Evolutionary conservation across 805 yeast genomes (phyloP).

Genomic region (Candida ficus): DNA sequence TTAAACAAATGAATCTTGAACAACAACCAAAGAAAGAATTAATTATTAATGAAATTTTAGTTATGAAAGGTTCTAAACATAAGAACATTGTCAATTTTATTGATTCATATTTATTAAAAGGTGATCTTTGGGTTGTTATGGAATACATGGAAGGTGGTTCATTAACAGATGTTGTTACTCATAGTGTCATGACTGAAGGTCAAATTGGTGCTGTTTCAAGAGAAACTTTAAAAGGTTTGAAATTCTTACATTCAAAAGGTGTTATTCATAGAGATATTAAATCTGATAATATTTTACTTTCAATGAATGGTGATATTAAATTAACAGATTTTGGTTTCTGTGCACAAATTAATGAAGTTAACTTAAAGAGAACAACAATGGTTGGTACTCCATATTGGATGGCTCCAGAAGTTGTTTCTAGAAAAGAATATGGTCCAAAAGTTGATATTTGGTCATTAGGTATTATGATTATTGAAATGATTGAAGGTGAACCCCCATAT

Average conservation of each 20-base stretch:
- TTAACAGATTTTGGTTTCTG: constrained; percentile 96
- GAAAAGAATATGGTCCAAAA: constrained; percentile 93
- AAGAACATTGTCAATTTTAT: constrained; percentile 91
- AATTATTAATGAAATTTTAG: constrained; percentile 90
- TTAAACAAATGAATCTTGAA: constrained; percentile 92
- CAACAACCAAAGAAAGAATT: constrained; percentile 94
- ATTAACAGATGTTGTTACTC: constrained; percentile 90
- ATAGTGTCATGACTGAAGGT: constrained; percentile 81
- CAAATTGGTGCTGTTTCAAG: constrained; percentile 94
- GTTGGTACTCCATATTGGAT: constrained; percentile 99
- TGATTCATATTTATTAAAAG: constrained; percentile 72
- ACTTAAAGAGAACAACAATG: constrained; percentile 91
- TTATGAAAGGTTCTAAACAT: constrained; percentile 90
- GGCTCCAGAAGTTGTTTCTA: constrained; percentile 98
- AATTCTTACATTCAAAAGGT: constrained; percentile 85
- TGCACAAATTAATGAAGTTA: constrained; percentile 82
- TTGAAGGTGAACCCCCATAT: constrained; percentile 98
- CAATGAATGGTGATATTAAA: constrained; percentile 83
- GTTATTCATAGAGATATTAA: constrained; percentile 95
- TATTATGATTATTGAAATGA: constrained; percentile 97
- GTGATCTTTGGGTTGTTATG: constrained; percentile 95
- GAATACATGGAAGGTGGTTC: constrained; percentile 99
- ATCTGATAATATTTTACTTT: constrained; percentile 84
- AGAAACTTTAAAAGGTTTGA: constrained; percentile 82
- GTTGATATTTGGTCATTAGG: constrained; percentile 98